phyloP scores from a whole-genome alignment of 2,329 filamentous ascomycete species.

The Fusarium chuoi region DNA sequence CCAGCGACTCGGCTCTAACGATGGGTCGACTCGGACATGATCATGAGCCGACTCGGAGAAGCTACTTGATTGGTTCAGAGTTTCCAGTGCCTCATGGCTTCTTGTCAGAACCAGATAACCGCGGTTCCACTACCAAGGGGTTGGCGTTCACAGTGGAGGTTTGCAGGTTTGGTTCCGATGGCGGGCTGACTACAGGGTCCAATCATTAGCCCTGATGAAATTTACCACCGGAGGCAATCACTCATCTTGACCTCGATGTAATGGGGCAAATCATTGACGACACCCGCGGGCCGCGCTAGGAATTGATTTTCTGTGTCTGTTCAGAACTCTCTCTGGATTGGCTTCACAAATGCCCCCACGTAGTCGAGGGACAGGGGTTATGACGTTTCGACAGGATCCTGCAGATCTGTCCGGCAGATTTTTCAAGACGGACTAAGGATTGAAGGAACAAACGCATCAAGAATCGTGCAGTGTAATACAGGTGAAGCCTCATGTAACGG shows the following conservation, averaged over 20 bases:
- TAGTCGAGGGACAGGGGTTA: conserved; percentile 26
- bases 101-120: conserved; percentile 21
- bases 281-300: conserved; percentile 15
- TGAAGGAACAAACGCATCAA: conserved; percentile 6
- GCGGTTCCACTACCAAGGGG: background rate
- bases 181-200: background rate
- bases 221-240: background rate
- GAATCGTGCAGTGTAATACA: conserved; percentile 1
- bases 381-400: conserved; percentile 35
- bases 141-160: background rate
- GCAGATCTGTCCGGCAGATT: conserved; percentile 40
- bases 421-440: conserved; percentile 12
- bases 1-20: conserved; percentile 24
- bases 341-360: conserved; percentile 27
- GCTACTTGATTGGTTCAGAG: conserved; percentile 25
- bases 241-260: conserved; percentile 20
- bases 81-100: conserved; percentile 15
- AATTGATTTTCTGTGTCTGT: conserved; percentile 24
- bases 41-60: conserved; percentile 19
- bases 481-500: background rate
- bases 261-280: conserved; percentile 34
- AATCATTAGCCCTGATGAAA: conserved; percentile 1
- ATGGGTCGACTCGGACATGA: conserved; percentile 31
- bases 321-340: conserved; percentile 16
- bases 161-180: background rate